Base-by-base conservation (phyloP, 2,329 filamentous ascomycete genomes). In the Monosporascus cannonballus region DNA sequence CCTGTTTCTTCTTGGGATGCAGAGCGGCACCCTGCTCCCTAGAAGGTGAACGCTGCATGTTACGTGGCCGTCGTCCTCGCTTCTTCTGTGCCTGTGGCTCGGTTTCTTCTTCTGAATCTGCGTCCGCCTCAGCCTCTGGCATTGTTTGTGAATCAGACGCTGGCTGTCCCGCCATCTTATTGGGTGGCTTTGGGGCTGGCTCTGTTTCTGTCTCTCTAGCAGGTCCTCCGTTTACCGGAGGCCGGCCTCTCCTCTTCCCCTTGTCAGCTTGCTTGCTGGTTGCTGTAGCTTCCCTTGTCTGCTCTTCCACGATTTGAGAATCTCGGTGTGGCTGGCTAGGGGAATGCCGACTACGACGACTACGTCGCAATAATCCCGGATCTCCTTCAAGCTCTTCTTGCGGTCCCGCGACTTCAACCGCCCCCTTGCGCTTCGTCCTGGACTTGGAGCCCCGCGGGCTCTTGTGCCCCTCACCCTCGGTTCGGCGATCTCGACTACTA, bases 31-130 rank as follows among this genome's bases (percentile, higher is more conserved):
- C 24, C 30, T 46, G 42, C 20, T 18, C 22, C 14, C 14, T 7
- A 17, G 42, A 5, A 22, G 30, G 38, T 42, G 56, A 27, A 27
- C 52, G 22, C 5, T 55, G 54, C 14, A 55, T 51, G 15, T 56
- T 56, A 4, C 65, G 49, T 15, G 70, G 68, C 24, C 65, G 61
- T 6, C 61, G 61, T n/a, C 56, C 59, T 39, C 58, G 64, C 51
- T 61, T 63, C 37, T 55, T 57, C 50, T 57, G 57, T 4, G 51
- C 50, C 50, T 61, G 51, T 34, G 48, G 34, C 20, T 18, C 41
- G 3, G 54, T n/a, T 51, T 60, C 56, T 48, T 54, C 52, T 27
- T 58, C 54, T 24, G 46, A 41, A 18, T 55, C 47, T 38, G 9
- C 50, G 7, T 56, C 48, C 3, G 27, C 30, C 4, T 51, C 36